Conservation (phyloP, 2,329 filamentous ascomycete species). For the Colletotrichum sp. region DNA sequence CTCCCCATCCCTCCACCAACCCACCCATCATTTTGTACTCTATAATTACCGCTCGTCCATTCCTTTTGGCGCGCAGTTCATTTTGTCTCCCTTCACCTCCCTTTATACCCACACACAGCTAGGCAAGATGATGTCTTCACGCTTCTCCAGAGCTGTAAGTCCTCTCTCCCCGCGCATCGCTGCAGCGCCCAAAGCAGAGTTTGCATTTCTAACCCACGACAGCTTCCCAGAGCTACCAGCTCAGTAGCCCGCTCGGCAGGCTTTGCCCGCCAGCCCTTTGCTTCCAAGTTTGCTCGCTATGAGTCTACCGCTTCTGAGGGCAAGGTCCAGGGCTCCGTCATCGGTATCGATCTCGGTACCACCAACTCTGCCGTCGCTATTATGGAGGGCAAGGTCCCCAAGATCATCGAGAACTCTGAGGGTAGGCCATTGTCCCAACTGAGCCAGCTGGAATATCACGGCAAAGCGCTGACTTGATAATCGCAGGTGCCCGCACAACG, state of each 20-base stretch:
- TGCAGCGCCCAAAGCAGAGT: constrained; percentile 11
- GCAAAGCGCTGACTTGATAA: neutral
- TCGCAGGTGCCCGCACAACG: constrained; percentile 81
- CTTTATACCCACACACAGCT: constrained; percentile 27
- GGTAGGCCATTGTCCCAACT: constrained; percentile 55
- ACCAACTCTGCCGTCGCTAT: constrained; percentile 97
- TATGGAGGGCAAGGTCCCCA: constrained; percentile 95
- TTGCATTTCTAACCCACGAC: constrained; percentile 29
- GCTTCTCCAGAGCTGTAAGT: constrained; percentile 77
- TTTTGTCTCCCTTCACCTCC: constrained; percentile 28
- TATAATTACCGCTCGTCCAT: constrained; percentile 20
- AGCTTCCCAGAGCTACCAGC: constrained; percentile 81
- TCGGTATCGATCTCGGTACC: constrained; percentile 97
- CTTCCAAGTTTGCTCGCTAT: constrained; percentile 78
- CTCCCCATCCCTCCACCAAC: neutral
- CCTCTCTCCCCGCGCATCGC: constrained; percentile 28
- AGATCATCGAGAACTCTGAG: constrained; percentile 98
- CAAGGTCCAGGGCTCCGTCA: constrained; percentile 95
- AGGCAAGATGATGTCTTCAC: constrained; percentile 73
- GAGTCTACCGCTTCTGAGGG: constrained; percentile 71
- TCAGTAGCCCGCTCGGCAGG: constrained; percentile 71
- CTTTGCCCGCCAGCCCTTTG: constrained; percentile 72
- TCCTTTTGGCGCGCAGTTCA: constrained; percentile 20
- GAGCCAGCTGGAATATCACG: neutral
- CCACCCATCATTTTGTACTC: constrained; percentile 17